Evolutionary conservation across 2,329 filamentous ascomycete species (phyloP).

Genomic region (Fusarium lyarnte): DNA sequence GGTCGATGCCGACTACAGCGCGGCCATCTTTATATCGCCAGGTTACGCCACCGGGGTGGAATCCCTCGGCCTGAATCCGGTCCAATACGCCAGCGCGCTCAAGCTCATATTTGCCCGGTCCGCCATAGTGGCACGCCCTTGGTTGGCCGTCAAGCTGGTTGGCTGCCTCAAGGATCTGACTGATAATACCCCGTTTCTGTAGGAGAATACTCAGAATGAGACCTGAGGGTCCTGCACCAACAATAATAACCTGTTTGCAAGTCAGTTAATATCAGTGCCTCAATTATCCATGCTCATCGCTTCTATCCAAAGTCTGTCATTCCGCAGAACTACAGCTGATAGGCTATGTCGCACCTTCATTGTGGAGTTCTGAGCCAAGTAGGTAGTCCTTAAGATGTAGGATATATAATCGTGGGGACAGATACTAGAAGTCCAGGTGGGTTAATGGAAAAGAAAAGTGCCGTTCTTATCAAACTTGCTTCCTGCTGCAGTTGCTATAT

Average conservation of each 20-base stretch:
- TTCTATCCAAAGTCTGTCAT: not conserved
- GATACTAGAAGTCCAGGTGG: not conserved
- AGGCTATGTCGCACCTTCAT: not conserved
- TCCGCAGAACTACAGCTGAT: not conserved
- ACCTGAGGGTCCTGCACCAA: not conserved
- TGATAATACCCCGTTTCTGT: not conserved
- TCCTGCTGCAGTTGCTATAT: not conserved
- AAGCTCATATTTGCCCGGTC: not conserved
- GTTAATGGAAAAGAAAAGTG: no score
- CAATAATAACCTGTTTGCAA: not conserved
- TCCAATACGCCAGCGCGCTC: not conserved
- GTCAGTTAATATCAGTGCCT: not conserved
- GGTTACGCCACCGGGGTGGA: not conserved
- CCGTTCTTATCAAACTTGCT: no score
- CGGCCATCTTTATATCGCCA: not conserved
- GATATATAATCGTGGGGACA: not conserved
- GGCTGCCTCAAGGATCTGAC: not conserved
- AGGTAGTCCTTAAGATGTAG: not conserved
- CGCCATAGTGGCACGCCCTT: not conserved
- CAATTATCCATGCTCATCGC: not conserved
- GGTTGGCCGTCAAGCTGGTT: not conserved
- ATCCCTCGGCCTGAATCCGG: not conserved
- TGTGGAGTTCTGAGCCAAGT: not conserved
- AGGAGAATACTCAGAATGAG: not conserved
- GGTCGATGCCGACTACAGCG: not conserved